Conservation (phyloP, 163 green algal species). For the Scenedesmus sp. region DNA sequence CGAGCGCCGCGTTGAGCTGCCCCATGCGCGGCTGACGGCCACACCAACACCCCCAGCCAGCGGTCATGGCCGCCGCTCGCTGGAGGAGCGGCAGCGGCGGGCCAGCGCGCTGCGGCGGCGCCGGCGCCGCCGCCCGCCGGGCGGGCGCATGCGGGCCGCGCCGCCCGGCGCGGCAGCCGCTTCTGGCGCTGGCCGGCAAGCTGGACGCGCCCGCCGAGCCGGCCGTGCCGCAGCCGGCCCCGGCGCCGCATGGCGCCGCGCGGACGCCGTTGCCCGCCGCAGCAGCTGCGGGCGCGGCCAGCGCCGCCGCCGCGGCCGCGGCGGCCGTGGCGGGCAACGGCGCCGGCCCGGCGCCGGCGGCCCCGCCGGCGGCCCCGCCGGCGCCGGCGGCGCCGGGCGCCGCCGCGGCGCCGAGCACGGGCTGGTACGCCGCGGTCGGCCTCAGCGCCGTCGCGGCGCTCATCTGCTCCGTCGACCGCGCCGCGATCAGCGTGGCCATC, state of each 20-base stretch:
- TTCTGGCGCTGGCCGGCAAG: too few species aligned
- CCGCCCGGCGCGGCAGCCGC: too few species aligned
- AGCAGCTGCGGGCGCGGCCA: not conserved
- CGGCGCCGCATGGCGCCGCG: not conserved
- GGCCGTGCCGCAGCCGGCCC: not conserved
- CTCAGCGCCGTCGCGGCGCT: constrained; percentile 60
- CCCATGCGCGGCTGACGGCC: too few species aligned
- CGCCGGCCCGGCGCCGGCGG: not conserved
- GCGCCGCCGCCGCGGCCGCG: not conserved
- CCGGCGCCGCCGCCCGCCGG: too few species aligned
- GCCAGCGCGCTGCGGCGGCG: too few species aligned
- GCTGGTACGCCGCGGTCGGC: constrained; percentile 49
- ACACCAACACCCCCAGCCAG: too few species aligned
- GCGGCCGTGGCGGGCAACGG: not conserved
- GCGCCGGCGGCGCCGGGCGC: not conserved
- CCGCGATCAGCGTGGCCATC: constrained; percentile 74
- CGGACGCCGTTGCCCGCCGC: not conserved
- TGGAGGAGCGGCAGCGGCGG: too few species aligned
- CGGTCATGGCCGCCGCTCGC: too few species aligned
- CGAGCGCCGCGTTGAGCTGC: too few species aligned
- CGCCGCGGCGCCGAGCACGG: not conserved
- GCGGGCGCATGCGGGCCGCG: too few species aligned
- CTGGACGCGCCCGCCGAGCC: not conserved
- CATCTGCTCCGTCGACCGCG: constrained; percentile 74
- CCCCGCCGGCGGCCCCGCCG: not conserved